Percentiles rank a stretch among this genome's conserved stretches.
Conservation (phyloP, 495 filamentous ascomycete species). For the Lophiotrema nucula region DNA sequence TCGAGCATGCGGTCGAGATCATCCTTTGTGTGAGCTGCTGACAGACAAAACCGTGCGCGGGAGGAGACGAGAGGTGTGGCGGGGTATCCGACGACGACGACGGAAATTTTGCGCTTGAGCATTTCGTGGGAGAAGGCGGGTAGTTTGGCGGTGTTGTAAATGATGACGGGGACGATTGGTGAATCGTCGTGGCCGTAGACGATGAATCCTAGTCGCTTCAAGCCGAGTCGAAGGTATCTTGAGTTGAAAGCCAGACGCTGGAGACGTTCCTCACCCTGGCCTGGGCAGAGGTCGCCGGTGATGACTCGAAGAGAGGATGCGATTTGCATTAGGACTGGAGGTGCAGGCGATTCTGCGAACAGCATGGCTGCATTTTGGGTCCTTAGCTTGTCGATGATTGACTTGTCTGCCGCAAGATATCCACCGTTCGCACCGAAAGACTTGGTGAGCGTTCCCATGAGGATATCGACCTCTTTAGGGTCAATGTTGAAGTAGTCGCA, state of each 20-base stretch:
- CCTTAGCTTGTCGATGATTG: conserved; percentile 86
- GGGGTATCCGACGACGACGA: conserved; percentile 96
- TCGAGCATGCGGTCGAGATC: conserved; percentile 87
- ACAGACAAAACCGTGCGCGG: conserved; percentile 91
- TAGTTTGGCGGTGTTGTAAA: conserved; percentile 97
- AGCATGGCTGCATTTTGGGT: conserved; percentile 81
- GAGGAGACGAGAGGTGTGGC: conserved; percentile 96
- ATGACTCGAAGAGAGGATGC: conserved; percentile 80
- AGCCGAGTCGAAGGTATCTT: conserved; percentile 89
- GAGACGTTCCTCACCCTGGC: conserved; percentile 92
- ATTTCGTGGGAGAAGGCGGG: conserved; percentile 98
- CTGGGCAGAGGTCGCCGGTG: conserved; percentile 78
- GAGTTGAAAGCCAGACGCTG: conserved; percentile 98
- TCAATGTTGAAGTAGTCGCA: conserved; percentile 97
- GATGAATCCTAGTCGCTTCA: conserved; percentile 96
- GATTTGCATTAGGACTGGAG: conserved; percentile 86
- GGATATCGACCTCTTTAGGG: conserved; percentile 82
- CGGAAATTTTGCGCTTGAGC: conserved; percentile 95
- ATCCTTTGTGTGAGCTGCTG: conserved; percentile 94
- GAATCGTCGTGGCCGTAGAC: conserved; percentile 96
- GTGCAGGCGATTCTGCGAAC: conserved; percentile 84
- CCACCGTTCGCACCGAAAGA: conserved; percentile 98
- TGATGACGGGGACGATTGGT: conserved; percentile 87
- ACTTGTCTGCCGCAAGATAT: conserved; percentile 87
- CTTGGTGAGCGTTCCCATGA: conserved; percentile 98